phyloP scores from a whole-genome alignment of 495 filamentous ascomycete species.

The Antarctomyces pellizariae region DNA sequence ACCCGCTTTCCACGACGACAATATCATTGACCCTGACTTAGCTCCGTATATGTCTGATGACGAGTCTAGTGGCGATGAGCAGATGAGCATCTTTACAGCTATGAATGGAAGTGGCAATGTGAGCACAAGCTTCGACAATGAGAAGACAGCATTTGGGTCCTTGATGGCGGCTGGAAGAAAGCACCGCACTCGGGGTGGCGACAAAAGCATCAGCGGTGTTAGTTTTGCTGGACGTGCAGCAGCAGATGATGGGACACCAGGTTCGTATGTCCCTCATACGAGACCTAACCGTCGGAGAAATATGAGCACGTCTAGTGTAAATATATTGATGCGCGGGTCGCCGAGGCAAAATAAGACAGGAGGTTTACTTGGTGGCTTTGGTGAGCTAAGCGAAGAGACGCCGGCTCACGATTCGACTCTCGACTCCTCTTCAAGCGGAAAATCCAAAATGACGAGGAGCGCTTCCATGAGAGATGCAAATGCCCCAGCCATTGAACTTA shows the following conservation, averaged over 20 bases:
- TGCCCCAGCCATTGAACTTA: conserved; percentile 57
- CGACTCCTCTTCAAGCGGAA: conserved; percentile 19
- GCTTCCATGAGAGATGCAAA: conserved; percentile 63
- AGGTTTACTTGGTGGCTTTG: conserved; percentile 2
- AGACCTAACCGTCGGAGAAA: conserved; percentile 38
- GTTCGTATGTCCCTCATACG: conserved; percentile 13
- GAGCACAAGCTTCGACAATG: conserved; percentile 22
- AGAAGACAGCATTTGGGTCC: conserved; percentile 22
- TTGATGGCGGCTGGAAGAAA: conserved; percentile 45
- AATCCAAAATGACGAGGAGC: conserved; percentile 47
- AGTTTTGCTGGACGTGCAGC: conserved; percentile 36
- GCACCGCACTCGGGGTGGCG: conserved; percentile 46
- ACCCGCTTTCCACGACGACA: conserved; percentile 88
- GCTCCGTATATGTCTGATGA: conserved; percentile 91
- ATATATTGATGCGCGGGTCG: conserved; percentile 39
- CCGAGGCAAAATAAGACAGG: conserved; percentile 28
- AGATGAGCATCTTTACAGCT: conserved; percentile 63
- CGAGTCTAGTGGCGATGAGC: conserved; percentile 77
- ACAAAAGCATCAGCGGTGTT: conserved; percentile 40
- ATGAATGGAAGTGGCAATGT: conserved; percentile 25
- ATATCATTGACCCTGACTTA: conserved; percentile 91
- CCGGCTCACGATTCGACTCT: conserved; percentile 8
- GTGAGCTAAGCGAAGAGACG: conserved; percentile 9
- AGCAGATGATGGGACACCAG: conserved; percentile 22
- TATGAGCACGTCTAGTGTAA: conserved; percentile 47